Base-by-base conservation (phyloP, 371 early-diverging fungal species). In the Encephalitozoon hellem region DNA sequence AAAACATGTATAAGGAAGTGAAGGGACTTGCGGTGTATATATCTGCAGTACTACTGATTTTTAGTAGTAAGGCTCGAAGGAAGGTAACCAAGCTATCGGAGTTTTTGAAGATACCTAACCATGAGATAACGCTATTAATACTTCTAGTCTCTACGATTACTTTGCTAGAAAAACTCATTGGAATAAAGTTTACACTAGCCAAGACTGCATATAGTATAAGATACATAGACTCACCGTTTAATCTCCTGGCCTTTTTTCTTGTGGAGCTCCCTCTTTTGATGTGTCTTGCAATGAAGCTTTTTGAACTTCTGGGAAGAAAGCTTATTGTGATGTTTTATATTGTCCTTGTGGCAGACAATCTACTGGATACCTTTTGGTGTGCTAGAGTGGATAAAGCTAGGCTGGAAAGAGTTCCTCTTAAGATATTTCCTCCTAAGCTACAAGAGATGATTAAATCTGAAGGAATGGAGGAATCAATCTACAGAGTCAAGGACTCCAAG, bases 381-480 rank as follows among this genome's bases (percentile, higher is more conserved):
- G 74, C 69, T 23, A 30, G 52, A 5, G 52, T 64, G 15, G 70
- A 82, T 49, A 30, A 25, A 0, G 38, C 2, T 28, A 76, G 52
- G 23, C 72, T 84, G 70, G 59, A 12, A n/a, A 69, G 76, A 30
- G 34, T 82, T 15, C 11, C 54, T 30, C 43, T 69, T 15, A 30
- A 52, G 12, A 12, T 32, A 47, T 84, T 80, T 70, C 49, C 73
- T n/a, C 30, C 70, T 30, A 25, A 69, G 43, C 67, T 84, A 43
- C 78, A 82, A 67, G 49, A 75, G 12, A 23, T 53, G 25, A 49
- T 84, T 38, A 49, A 45, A 30, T 72, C 73, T 23, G 67, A 71
- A 18, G 11, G 65, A 3, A 69, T 84, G n/a, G 42, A 72, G 25
- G 66, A 84, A 28, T 69, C 66, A 23, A 80, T 84, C 6, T 84